Base-by-base conservation (phyloP, 2,329 filamentous ascomycete species). In the Cladosporium halotolerans region DNA sequence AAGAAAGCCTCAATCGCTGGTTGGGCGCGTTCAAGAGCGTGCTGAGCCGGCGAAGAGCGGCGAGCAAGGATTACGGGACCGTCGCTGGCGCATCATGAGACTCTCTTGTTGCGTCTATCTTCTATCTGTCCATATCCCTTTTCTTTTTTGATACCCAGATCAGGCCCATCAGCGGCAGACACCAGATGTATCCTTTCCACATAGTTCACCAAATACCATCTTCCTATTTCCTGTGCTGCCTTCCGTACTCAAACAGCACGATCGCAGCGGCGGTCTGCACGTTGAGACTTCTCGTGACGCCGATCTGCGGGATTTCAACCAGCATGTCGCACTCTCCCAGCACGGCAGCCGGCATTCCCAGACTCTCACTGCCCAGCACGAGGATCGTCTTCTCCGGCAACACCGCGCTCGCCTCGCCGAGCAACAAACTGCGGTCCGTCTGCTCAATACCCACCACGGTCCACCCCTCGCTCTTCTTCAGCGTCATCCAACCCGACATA, bases 21-120 rank as follows among this genome's bases (percentile, higher is more conserved):
- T 77, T 99, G 1, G 93, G 92, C 2, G 88, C 90, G 0, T 84
- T 96, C 73, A 97, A 97, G 74, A 96, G 90, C 67, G 72, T 92
- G 54, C 72, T 93, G 39, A 80, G 83, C 38, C 89, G 84, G 73
- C 76, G 86, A 23, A 40, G 42, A 40, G 34, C 50, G 23, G 50
- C 50, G 39, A 46, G 38, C 36, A 53, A 45, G 43, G 50, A 53
- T 32, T 9, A 31, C 10, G 42, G 14, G 36, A 39, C 10, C 5
- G 36, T 14, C n/a, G n/a, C 4, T 7, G 36, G 10, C 4, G 36
- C 13, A 2, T 39, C 36, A 16, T 39, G 36, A 39, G 13, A 4
- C 16, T 8, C 10, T n/a, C 16, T 39, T 14, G 13, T 3, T 9
- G n/a, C 36, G 8, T 39, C n/a, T 39, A 4, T 39, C n/a, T 39